phyloP scores from a whole-genome alignment of 2,329 filamentous ascomycete genomes.

The Trichoderma semiorbis region DNA sequence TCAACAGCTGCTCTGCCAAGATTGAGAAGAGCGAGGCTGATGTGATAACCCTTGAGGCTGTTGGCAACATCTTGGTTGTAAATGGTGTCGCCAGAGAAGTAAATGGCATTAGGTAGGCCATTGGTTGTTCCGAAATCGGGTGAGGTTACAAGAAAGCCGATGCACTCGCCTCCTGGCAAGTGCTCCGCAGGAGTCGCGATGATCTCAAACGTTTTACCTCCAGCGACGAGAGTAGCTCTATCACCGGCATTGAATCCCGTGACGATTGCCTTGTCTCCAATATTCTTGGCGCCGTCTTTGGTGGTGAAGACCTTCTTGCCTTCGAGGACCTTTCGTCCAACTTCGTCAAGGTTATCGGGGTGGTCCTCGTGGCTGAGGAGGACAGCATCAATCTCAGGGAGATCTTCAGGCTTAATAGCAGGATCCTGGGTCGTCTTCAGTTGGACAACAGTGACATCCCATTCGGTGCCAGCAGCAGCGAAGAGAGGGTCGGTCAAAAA shows the following conservation, averaged over 20 bases:
- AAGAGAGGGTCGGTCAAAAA: slow-evolving; percentile 47
- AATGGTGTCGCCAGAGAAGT: slow-evolving; percentile 48
- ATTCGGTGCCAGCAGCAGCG: slow-evolving; percentile 36
- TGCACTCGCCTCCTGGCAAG: slow-evolving; percentile 42
- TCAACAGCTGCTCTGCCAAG: slow-evolving; percentile 35
- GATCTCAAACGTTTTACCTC: slow-evolving; percentile 35
- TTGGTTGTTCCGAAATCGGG: slow-evolving; percentile 36
- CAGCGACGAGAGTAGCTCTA: slow-evolving; percentile 27
- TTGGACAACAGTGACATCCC: slow-evolving; percentile 26
- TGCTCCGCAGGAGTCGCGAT: slow-evolving; percentile 44
- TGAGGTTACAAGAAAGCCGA: slow-evolving; percentile 41
- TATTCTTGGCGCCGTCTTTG: slow-evolving; percentile 41
- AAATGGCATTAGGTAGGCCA: slow-evolving; percentile 44
- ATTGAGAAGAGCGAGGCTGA: slow-evolving; percentile 40
- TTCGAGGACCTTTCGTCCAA: slow-evolving; percentile 44
- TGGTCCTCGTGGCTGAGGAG: slow-evolving; percentile 51
- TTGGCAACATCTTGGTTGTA: slow-evolving; percentile 40
- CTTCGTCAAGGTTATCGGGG: slow-evolving; percentile 45
- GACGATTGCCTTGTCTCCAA: slow-evolving; percentile 42
- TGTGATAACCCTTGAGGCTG: slow-evolving; percentile 36
- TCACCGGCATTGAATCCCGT: slow-evolving; percentile 40
- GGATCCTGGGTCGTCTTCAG: slow-evolving; percentile 34
- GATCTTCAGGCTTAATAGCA: slow-evolving; percentile 34
- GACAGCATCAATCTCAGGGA: slow-evolving; percentile 46
- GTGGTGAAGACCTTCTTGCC: slow-evolving; percentile 46